Conservation (phyloP, 225 moss, liverwort and hornwort species). For the Neckera pumila region DNA sequence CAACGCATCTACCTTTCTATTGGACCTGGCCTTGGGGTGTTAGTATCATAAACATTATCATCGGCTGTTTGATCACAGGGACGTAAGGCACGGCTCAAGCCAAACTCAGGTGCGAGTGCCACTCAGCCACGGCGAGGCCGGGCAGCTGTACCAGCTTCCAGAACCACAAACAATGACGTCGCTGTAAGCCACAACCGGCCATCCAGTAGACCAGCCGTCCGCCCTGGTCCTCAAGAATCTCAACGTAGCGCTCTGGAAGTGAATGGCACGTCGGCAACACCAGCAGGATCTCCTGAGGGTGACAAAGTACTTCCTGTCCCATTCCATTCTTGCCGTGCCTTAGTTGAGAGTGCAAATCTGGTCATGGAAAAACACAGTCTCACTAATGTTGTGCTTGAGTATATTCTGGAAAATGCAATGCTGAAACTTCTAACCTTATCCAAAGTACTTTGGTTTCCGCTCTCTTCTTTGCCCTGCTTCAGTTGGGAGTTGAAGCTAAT, state of each 20-base stretch:
- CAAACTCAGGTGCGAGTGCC: constrained; percentile 6
- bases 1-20: background rate
- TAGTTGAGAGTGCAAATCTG: background rate
- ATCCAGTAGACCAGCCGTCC: constrained; percentile 1
- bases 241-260: constrained; percentile 9
- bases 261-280: background rate
- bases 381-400: background rate
- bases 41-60: background rate
- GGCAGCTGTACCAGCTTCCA: constrained; percentile 4
- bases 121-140: constrained; percentile 25
- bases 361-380: background rate
- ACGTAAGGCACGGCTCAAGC: constrained; percentile 40
- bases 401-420: background rate
- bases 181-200: background rate
- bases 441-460: background rate
- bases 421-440: background rate
- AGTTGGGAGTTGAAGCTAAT: background rate
- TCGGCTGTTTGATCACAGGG: constrained; percentile 6
- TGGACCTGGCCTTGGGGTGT: background rate
- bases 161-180: background rate
- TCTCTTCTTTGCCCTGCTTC: background rate
- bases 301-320: constrained; percentile 11
- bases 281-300: constrained; percentile 4
- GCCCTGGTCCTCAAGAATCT: constrained; percentile 8
- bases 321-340: background rate